These are phyloP conservation scores for Fusarium sp. DNA, from an alignment of 2,329 filamentous ascomycete species.

Conservation along the genomic window DNA sequence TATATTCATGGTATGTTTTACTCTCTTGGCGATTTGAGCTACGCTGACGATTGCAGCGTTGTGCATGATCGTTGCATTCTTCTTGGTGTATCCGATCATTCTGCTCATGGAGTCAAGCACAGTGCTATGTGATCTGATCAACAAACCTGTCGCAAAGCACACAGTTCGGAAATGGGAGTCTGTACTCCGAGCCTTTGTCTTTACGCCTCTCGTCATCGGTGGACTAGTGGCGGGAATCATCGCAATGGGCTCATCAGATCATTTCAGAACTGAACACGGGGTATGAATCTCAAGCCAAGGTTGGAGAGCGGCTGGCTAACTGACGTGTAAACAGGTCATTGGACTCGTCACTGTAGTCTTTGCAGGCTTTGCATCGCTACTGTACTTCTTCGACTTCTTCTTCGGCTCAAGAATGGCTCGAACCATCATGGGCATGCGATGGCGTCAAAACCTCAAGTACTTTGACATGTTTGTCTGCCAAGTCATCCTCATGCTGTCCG, in stretches of 20 bases:
- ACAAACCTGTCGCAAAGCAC: constrained; percentile 1
- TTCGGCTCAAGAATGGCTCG: neutral
- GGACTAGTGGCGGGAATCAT: neutral
- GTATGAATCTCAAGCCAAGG: too few relatives aligned
- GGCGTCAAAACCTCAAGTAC: constrained; percentile 2
- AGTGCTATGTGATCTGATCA: constrained; percentile 15
- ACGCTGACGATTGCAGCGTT: neutral
- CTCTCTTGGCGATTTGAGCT: accelerated
- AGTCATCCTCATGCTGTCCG: constrained; percentile 10
- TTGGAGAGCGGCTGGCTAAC: too few relatives aligned
- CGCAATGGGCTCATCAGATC: constrained; percentile 1
- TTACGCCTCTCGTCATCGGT: constrained; percentile 2
- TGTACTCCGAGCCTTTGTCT: neutral
- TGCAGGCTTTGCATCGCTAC: neutral
- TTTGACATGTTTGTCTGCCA: constrained; percentile 17
- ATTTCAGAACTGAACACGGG: constrained; percentile 9
- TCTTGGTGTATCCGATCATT: neutral
- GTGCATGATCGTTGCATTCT: constrained; percentile 3
- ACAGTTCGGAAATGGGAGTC: constrained; percentile 12
- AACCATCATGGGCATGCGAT: neutral
- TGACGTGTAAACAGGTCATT: neutral
- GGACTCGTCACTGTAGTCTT: neutral
- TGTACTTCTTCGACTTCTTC: constrained; percentile 10
- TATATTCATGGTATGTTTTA: neutral
- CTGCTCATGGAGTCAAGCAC: neutral